Percentiles rank a stretch among this genome's conserved stretches.
phyloP scores from a whole-genome alignment of 371 early-diverging fungal genomes.

The Mucor lusitanicus region DNA sequence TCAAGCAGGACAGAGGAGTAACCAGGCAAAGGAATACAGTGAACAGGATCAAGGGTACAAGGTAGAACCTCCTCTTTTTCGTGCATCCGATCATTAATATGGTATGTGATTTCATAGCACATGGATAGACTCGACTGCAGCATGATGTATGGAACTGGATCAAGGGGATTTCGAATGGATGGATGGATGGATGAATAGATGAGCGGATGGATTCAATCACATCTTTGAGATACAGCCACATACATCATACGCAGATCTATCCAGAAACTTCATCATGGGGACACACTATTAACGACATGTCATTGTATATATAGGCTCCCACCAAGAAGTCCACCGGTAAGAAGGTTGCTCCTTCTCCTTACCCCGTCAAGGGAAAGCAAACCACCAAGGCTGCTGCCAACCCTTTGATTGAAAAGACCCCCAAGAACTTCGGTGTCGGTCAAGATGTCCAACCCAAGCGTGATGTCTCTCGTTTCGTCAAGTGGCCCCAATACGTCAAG shows the following conservation, averaged over 20 bases:
- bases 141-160: neutral
- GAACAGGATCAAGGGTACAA: neutral
- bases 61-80: slow-evolving; percentile 19
- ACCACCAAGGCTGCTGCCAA: slow-evolving; percentile 72
- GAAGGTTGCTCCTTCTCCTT: slow-evolving; percentile 94
- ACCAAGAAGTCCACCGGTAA: slow-evolving; percentile 65
- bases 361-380: slow-evolving; percentile 68
- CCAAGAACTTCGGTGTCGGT: slow-evolving; percentile 93
- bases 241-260: neutral
- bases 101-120: slow-evolving; percentile 1
- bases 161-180: neutral
- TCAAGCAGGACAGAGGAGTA: neutral
- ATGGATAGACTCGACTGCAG: neutral
- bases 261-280: neutral
- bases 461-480: slow-evolving; percentile 95
- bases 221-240: neutral
- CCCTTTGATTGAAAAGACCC: slow-evolving; percentile 91
- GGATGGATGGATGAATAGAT: slow-evolving; percentile 9
- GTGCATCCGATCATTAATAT: slow-evolving; percentile 25
- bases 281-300: neutral
- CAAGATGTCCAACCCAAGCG: slow-evolving; percentile 95
- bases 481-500: slow-evolving; percentile 97
- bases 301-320: slow-evolving; percentile 14
- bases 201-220: slow-evolving; percentile 7
- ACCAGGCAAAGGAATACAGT: neutral